These are phyloP conservation scores for Penicillium parvum DNA, from an alignment of 495 filamentous ascomycete genomes.

Conservation along the genomic window DNA sequence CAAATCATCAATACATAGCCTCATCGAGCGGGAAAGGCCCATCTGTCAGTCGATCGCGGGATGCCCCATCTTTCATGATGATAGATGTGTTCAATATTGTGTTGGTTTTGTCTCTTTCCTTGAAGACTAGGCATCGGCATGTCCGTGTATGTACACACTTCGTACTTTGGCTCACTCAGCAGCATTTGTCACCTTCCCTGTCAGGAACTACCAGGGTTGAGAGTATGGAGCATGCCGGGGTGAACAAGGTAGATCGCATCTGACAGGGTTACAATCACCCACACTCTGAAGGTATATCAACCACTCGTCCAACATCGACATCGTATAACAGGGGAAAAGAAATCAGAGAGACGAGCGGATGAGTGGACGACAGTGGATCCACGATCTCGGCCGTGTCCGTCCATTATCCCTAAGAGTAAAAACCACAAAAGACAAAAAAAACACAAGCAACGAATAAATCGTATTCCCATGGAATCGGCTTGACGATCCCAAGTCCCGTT, in stretches of 20 bases:
- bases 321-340: not conserved
- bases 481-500: slow-evolving; percentile 11
- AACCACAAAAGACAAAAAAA: not conserved
- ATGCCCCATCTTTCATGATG: not conserved
- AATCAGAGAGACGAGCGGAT: not conserved
- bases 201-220: too few relatives aligned
- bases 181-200: not conserved
- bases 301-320: not conserved
- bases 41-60: not conserved
- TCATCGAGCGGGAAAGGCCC: not conserved
- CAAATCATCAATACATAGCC: too few relatives aligned
- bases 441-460: not conserved
- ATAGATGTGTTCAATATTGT: too few relatives aligned
- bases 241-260: not conserved
- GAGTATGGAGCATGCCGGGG: too few relatives aligned
- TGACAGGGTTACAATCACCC: not conserved
- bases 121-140: slow-evolving; percentile 6
- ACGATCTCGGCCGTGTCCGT: not conserved
- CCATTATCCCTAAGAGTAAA: not conserved
- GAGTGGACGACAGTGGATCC: not conserved
- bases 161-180: not conserved
- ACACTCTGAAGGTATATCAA: too few relatives aligned
- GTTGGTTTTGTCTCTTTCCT: not conserved
- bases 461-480: slow-evolving; percentile 6
- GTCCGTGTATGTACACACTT: slow-evolving; percentile 16